Conservation (phyloP, 1,139 yeast genomes). For the Saccharomyces hybrid region DNA sequence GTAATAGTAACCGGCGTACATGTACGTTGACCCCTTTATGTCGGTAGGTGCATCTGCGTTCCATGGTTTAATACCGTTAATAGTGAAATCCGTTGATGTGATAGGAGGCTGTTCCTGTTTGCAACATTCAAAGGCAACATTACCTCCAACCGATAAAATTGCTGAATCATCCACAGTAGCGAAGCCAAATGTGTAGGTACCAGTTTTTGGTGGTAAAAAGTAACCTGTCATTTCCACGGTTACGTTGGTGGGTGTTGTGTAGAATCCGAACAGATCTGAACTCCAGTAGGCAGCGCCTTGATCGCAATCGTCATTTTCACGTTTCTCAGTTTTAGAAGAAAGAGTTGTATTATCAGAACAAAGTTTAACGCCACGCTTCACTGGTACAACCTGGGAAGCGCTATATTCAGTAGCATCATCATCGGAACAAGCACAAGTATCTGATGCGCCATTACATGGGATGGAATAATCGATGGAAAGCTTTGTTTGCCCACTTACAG, state of each 20-base stretch:
- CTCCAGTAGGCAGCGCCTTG: conserved; percentile 1
- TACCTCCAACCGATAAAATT: conserved; percentile 23
- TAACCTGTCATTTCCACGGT: conserved; percentile 26
- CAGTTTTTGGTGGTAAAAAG: conserved; percentile 21
- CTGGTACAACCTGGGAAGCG: background rate
- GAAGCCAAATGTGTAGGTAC: conserved; percentile 23
- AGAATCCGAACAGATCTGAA: conserved; percentile 1
- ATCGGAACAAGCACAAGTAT: too few species aligned
- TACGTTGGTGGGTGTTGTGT: conserved; percentile 9
- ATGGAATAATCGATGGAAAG: background rate
- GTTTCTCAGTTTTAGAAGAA: background rate
- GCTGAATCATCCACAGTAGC: conserved; percentile 25
- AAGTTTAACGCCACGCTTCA: background rate
- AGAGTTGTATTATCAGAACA: background rate
- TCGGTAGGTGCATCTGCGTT: background rate
- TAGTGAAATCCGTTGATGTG: conserved; percentile 5
- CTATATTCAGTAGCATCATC: too few species aligned
- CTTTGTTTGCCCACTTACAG: background rate
- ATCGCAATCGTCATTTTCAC: background rate
- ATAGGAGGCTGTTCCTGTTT: conserved; percentile 5
- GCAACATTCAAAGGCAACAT: conserved; percentile 30
- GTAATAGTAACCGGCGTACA: conserved; percentile 16
- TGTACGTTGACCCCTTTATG: background rate
- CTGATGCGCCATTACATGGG: conserved; percentile 27
- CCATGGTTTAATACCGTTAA: conserved; percentile 8